Evolutionary conservation across 805 yeast species (phyloP), one percentile per base, ranked within the genome.

Genomic region (Cyberlindnera euphorbiae): DNA sequence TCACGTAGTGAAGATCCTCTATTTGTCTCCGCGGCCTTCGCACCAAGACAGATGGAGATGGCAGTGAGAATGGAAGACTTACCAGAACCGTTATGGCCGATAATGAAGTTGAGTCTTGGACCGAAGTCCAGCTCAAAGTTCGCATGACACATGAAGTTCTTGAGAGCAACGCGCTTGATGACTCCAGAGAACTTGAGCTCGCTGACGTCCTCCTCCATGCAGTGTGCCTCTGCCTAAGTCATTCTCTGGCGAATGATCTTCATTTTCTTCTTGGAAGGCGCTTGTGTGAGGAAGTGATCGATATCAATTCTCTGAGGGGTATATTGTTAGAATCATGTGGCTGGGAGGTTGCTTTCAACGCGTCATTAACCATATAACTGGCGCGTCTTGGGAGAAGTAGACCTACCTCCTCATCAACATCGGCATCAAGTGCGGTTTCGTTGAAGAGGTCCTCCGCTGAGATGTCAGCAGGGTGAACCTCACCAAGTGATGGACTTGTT

Each of bases 41-140:
- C 93, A 15, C 97, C 97, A 2, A 90, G 60, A 2, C 95, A 90
- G 5, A 87, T 80, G 7, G 89, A 77, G 2, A 89, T 77, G 1
- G 95, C 96, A 0, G 96, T 87, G 40, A 89, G 62, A 14, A 89
- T 72, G 1, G 97, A 95, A 54, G 86, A 75, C 54, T 89, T 89
- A 21, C 97, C 97, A 26, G 89, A 78, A 3, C 97, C 97, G 53
- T 89, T 89, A 38, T 82, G 69, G 15, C 97, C 97, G 26, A 85
- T 81, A 38, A 89, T 85, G 53, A 89, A 83, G 56, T 89, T 89
- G 47, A 89, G 68, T 36, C 79, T 75, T 0, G 90, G 88, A 2
- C 93, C 93, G 22, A 89, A 69, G 4, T 70, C 73, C 8, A 93
- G 61, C 38, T 77, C 78, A 51, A 93, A 85, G 37, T 84, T 75